Evolutionary conservation across 169 alveolate species (phyloP).

Genomic region (Perkinsus marinus): DNA sequence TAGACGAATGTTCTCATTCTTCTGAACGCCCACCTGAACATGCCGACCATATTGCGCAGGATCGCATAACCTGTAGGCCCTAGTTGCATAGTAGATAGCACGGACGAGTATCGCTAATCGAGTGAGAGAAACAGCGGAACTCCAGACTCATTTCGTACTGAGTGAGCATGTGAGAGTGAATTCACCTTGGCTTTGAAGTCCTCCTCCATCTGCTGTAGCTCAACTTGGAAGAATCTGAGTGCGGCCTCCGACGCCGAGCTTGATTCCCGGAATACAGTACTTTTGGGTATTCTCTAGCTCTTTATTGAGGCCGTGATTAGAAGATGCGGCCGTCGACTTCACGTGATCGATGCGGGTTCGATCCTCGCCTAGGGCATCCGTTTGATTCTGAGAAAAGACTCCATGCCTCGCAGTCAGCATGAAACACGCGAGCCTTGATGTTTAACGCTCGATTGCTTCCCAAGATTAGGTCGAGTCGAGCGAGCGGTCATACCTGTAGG

Average conservation of each 20-base stretch:
- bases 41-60: neutral
- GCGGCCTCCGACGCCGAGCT: neutral
- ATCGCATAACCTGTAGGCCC: neutral
- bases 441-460: too few relatives aligned
- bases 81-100: too few relatives aligned
- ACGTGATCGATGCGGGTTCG: neutral
- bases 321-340: neutral
- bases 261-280: neutral
- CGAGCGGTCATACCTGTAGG: neutral
- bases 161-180: neutral
- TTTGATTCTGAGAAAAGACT: neutral
- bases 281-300: neutral
- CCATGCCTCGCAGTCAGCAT: too few relatives aligned
- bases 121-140: too few relatives aligned
- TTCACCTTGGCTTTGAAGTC: neutral
- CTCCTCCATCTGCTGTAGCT: neutral
- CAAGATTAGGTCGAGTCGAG: too few relatives aligned
- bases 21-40: neutral
- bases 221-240: neutral
- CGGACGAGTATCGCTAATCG: too few relatives aligned
- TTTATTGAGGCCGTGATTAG: neutral
- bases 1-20: neutral
- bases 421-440: too few relatives aligned
- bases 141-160: neutral
- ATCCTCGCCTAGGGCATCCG: neutral